Evolutionary conservation across 768 basidiomycete species (phyloP).

Genomic region (Pseudohyphozyma bogoriensis): DNA sequence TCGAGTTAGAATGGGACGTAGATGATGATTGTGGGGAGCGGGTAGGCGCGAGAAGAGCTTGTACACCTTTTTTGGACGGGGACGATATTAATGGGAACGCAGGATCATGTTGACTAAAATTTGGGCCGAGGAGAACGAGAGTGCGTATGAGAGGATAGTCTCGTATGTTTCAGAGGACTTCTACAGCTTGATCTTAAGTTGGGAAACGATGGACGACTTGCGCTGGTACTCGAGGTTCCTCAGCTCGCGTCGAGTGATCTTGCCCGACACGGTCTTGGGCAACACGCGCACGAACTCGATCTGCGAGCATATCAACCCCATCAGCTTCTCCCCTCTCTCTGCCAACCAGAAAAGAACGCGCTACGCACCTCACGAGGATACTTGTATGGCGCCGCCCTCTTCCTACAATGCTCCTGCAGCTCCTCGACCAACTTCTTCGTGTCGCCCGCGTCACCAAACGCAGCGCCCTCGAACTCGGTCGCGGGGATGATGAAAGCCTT

Average conservation of each 20-base stretch:
- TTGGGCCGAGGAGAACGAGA: too few species aligned
- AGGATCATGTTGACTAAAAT: too few species aligned
- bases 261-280: slow-evolving; percentile 25
- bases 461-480: slow-evolving; percentile 15
- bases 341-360: too few species aligned
- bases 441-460: not conserved
- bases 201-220: slow-evolving; percentile 17
- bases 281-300: slow-evolving; percentile 14
- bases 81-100: too few species aligned
- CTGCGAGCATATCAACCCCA: not conserved
- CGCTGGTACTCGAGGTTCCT: slow-evolving; percentile 18
- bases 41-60: too few species aligned
- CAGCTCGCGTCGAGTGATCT: slow-evolving; percentile 23
- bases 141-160: too few species aligned
- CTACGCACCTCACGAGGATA: slow-evolving; percentile 17
- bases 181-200: slow-evolving; percentile 17
- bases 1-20: too few species aligned
- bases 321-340: too few species aligned
- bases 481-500: slow-evolving; percentile 25
- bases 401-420: slow-evolving; percentile 5
- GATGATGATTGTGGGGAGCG: too few species aligned
- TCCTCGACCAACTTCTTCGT: slow-evolving; percentile 9
- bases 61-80: too few species aligned
- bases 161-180: too few species aligned
- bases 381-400: slow-evolving; percentile 23